Percentiles rank a stretch among this genome's conserved stretches.
Evolutionary conservation across 169 alveolate genomes (phyloP).

Genomic region (Haemoproteus tartakovskyi): DNA sequence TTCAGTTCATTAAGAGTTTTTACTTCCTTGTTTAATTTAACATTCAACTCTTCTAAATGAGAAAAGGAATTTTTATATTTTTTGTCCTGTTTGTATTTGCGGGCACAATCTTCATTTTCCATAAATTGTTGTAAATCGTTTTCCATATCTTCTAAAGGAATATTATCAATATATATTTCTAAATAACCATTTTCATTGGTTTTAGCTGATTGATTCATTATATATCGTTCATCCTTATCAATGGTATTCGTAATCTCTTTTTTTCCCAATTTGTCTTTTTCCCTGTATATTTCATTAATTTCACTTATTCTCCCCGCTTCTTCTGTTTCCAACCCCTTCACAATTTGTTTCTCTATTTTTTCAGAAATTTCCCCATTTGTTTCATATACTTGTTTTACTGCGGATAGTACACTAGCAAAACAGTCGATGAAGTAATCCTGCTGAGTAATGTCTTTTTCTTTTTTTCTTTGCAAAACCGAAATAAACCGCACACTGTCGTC

Average conservation of each 20-base stretch:
- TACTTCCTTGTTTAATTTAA: slow-evolving; percentile 36
- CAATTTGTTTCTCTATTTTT: slow-evolving; percentile 17
- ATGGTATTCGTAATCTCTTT: background rate
- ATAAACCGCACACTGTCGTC: slow-evolving; percentile 11
- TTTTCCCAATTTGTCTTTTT: background rate
- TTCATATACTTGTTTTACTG: slow-evolving; percentile 19
- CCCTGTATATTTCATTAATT: slow-evolving; percentile 19
- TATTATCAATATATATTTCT: slow-evolving; percentile 12
- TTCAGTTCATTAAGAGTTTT: slow-evolving; percentile 12
- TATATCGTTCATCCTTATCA: background rate
- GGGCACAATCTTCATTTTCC: slow-evolving; percentile 19
- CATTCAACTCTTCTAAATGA: slow-evolving; percentile 8
- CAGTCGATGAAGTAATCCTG: slow-evolving; percentile 18
- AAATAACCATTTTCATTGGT: background rate
- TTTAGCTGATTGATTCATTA: background rate
- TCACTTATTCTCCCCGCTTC: slow-evolving; percentile 16
- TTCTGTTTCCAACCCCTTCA: slow-evolving; percentile 33
- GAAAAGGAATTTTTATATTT: slow-evolving; percentile 21
- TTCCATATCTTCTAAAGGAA: slow-evolving; percentile 31
- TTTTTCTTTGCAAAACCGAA: slow-evolving; percentile 2
- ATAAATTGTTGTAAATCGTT: slow-evolving; percentile 36
- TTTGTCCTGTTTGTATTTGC: slow-evolving; percentile 10
- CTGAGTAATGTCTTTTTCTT: slow-evolving; percentile 1
- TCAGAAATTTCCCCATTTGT: slow-evolving; percentile 24
- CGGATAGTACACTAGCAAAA: slow-evolving; percentile 29